These are phyloP conservation scores for Nitzschia putrida DNA, from an alignment of 108 stramenopile genomes.

Conservation along the genomic window DNA sequence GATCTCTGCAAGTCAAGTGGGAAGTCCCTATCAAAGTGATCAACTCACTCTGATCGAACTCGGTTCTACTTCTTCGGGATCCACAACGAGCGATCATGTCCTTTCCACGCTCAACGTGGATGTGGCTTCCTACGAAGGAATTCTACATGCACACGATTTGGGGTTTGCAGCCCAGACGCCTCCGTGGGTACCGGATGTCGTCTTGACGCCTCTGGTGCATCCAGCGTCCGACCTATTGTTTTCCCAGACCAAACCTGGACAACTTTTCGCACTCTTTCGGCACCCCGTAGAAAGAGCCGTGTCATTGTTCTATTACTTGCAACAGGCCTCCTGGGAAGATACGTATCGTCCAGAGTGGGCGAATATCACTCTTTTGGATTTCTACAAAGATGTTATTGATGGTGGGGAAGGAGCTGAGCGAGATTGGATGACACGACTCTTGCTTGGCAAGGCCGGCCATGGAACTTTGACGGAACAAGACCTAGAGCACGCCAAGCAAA, in stretches of 20 bases:
- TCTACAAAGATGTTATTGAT: constrained; percentile 34
- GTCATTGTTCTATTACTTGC: constrained; percentile 60
- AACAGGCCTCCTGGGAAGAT: constrained; percentile 54
- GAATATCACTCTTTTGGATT: constrained; percentile 39
- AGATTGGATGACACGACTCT: constrained; percentile 53
- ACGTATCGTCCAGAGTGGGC: constrained; percentile 50
- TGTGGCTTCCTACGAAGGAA: neutral
- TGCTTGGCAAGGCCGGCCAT: constrained; percentile 34
- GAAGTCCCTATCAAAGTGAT: neutral
- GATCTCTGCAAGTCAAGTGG: neutral
- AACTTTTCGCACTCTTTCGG: constrained; percentile 41
- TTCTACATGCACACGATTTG: neutral
- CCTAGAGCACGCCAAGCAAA: constrained; percentile 46
- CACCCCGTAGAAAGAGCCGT: constrained; percentile 55
- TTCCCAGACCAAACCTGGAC: neutral
- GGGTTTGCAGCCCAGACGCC: neutral
- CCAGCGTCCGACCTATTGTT: neutral
- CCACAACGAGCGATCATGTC: neutral
- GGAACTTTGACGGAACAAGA: constrained; percentile 36
- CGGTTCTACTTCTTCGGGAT: neutral
- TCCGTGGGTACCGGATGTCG: neutral
- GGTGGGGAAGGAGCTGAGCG: constrained; percentile 14
- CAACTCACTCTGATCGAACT: too few species aligned
- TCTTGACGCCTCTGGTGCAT: constrained; percentile 4
- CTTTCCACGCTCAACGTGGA: neutral